Evolutionary conservation across 2,329 filamentous ascomycete genomes (phyloP).

Genomic region (Exophiala alcalophila): DNA sequence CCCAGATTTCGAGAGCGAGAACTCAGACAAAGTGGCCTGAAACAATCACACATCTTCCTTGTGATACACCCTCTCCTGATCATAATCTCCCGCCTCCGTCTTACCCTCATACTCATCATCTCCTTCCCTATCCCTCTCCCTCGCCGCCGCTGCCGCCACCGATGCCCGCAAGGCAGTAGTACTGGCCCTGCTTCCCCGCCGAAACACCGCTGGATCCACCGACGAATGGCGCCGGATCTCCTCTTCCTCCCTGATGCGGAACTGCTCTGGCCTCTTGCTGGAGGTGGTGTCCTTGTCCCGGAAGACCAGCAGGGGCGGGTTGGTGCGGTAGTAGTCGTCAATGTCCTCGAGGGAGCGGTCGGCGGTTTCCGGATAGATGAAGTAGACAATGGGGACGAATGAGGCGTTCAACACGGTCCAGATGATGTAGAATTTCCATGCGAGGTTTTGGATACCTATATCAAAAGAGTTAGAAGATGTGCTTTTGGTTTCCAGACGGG

Average conservation of each 20-base stretch:
- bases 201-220: slow-evolving; percentile 16
- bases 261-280: slow-evolving; percentile 47
- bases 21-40: too few species aligned
- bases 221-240: slow-evolving; percentile 32
- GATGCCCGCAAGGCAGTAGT: not conserved
- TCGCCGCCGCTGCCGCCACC: not conserved
- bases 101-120: slow-evolving; percentile 9
- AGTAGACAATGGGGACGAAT: slow-evolving; percentile 50
- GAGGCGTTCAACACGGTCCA: slow-evolving; percentile 45
- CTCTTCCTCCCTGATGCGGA: slow-evolving; percentile 47
- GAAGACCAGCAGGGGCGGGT: slow-evolving; percentile 46
- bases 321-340: slow-evolving; percentile 39
- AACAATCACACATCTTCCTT: slow-evolving; percentile 14
- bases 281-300: slow-evolving; percentile 49
- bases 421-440: slow-evolving; percentile 47
- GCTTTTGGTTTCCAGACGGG: too few species aligned
- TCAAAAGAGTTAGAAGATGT: too few species aligned
- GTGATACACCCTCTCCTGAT: slow-evolving; percentile 7
- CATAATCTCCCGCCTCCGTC: slow-evolving; percentile 6
- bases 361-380: slow-evolving; percentile 39
- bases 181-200: slow-evolving; percentile 17
- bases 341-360: slow-evolving; percentile 37
- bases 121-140: not conserved
- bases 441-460: slow-evolving; percentile 39
- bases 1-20: too few species aligned